Evolutionary conservation across 495 filamentous ascomycete genomes (phyloP).

Genomic region (Lepidopterella palustris): DNA sequence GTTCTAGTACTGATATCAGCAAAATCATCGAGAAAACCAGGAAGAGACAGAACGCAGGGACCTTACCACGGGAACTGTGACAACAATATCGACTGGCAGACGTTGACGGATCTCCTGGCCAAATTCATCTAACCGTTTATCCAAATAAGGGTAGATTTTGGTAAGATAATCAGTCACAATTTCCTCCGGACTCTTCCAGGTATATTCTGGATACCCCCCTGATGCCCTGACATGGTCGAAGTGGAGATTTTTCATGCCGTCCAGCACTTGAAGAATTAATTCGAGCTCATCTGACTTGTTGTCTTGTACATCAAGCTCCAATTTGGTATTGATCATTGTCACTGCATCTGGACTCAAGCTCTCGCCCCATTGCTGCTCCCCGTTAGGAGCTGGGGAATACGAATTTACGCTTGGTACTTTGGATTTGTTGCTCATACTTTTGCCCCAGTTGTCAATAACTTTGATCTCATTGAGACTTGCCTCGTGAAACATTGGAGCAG

Average conservation of each 20-base stretch:
- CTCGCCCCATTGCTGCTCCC: conserved; percentile 15
- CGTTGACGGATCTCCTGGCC: neutral
- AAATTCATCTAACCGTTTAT: neutral
- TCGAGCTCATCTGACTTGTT: conserved; percentile 13
- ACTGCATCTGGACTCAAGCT: conserved; percentile 10
- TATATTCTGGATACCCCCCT: conserved; percentile 1
- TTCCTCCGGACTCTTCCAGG: conserved; percentile 15
- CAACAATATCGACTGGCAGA: conserved; percentile 13
- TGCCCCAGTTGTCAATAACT: conserved; percentile 7
- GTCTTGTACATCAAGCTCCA: conserved; percentile 13
- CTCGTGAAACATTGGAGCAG: neutral
- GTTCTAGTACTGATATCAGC: neutral
- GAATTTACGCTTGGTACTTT: conserved; percentile 21
- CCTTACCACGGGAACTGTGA: conserved; percentile 16
- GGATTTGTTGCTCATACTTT: neutral
- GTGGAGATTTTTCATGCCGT: conserved; percentile 18
- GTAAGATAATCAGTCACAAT: conserved; percentile 19
- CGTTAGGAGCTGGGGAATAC: conserved; percentile 5
- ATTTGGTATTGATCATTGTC: conserved; percentile 17
- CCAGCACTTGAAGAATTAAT: conserved; percentile 7
- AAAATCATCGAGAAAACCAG: neutral
- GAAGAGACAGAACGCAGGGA: neutral
- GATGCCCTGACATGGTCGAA: conserved; percentile 11
- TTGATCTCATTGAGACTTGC: conserved; percentile 9
- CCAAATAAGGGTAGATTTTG: conserved; percentile 6